Percentiles rank a stretch among this genome's conserved stretches.
Evolutionary conservation across 2,329 filamentous ascomycete species (phyloP).

Genomic region (Penicillium sp.): DNA sequence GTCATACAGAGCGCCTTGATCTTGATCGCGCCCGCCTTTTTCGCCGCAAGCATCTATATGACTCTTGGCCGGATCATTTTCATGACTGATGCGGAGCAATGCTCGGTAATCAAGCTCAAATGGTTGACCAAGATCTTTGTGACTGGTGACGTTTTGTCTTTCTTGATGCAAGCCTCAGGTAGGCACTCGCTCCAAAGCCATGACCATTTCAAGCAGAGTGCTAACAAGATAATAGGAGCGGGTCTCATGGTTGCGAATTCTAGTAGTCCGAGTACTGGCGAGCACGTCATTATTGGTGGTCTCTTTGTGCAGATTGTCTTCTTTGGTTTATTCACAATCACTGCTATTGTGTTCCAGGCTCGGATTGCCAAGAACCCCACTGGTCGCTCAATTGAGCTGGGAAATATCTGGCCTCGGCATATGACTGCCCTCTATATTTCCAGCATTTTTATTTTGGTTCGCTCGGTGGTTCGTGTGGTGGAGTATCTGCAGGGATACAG

Average conservation of each 20-base stretch:
- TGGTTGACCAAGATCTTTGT: constrained; percentile 35
- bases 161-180: constrained; percentile 35
- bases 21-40: constrained; percentile 30
- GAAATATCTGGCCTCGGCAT: constrained; percentile 36
- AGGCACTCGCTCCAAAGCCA: background rate
- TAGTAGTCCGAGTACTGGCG: constrained; percentile 17
- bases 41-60: constrained; percentile 33
- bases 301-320: constrained; percentile 35
- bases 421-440: constrained; percentile 33
- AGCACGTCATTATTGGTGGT: constrained; percentile 32
- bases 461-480: constrained; percentile 32
- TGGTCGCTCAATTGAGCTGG: constrained; percentile 18
- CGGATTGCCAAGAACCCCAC: constrained; percentile 34
- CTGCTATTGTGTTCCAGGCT: constrained; percentile 23
- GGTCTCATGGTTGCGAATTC: constrained; percentile 27
- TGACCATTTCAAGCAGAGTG: background rate
- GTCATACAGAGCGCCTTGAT: constrained; percentile 30
- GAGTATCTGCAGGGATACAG: constrained; percentile 33
- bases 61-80: constrained; percentile 30
- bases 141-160: constrained; percentile 33
- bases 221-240: constrained; percentile 21
- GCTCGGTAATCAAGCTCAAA: constrained; percentile 19
- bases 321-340: constrained; percentile 32
- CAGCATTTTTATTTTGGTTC: constrained; percentile 29
- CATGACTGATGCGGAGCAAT: constrained; percentile 25